These are phyloP conservation scores for Zarea fungicola DNA, from an alignment of 2,329 filamentous ascomycete species.

Conservation along the genomic window DNA sequence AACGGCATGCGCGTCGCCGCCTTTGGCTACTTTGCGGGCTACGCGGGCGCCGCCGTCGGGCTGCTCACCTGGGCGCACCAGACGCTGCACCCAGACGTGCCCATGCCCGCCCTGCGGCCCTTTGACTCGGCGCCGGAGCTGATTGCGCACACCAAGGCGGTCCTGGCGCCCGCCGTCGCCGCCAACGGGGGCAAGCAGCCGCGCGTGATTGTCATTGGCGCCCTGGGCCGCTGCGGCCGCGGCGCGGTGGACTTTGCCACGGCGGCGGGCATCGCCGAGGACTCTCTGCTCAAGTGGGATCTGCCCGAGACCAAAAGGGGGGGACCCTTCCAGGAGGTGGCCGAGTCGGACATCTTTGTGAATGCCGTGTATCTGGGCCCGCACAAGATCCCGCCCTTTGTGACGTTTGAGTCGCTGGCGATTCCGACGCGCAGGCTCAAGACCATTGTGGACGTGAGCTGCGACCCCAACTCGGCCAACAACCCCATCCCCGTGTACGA, in stretches of 20 bases:
- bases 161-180: slow-evolving; percentile 63
- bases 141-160: too few relatives aligned
- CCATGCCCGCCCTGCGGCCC: slow-evolving; percentile 33
- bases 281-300: slow-evolving; percentile 60
- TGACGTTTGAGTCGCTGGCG: slow-evolving; percentile 58
- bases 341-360: slow-evolving; percentile 67
- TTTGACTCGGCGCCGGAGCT: slow-evolving; percentile 10
- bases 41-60: slow-evolving; percentile 67
- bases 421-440: slow-evolving; percentile 61
- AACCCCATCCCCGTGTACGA: slow-evolving; percentile 70
- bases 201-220: slow-evolving; percentile 78
- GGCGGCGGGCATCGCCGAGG: slow-evolving; percentile 53
- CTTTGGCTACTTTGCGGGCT: slow-evolving; percentile 72
- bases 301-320: slow-evolving; percentile 68
- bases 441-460: slow-evolving; percentile 72
- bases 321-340: slow-evolving; percentile 72
- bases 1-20: slow-evolving; percentile 65
- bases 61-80: slow-evolving; percentile 82
- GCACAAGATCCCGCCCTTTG: slow-evolving; percentile 56
- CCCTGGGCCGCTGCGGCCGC: slow-evolving; percentile 73
- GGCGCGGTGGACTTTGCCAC: slow-evolving; percentile 78
- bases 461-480: slow-evolving; percentile 65
- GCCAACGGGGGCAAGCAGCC: slow-evolving; percentile 63
- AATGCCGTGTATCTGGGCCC: slow-evolving; percentile 78
- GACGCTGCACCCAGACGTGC: slow-evolving; percentile 62